A percentile compares a stretch with the other conserved stretches of the same genome.
Evolutionary conservation across 805 yeast genomes (phyloP).

Genomic region (Hermanozyma aechmeae): DNA sequence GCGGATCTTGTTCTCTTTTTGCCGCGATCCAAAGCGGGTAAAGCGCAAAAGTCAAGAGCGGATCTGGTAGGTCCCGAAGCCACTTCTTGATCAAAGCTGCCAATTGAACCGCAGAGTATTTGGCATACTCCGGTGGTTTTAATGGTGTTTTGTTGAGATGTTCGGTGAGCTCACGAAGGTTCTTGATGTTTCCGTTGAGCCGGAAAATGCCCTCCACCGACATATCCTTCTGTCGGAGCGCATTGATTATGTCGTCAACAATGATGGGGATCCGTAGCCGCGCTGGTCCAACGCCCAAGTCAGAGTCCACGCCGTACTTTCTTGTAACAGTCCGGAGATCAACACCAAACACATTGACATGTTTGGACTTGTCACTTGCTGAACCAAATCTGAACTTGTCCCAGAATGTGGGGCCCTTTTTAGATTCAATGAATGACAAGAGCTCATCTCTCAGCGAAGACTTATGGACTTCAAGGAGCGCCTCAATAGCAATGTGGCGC

Average conservation of each 20-base stretch:
- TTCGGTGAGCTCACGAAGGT: slow-evolving; percentile 63
- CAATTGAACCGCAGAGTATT: slow-evolving; percentile 80
- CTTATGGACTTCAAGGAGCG: slow-evolving; percentile 27
- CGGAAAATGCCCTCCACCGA: slow-evolving; percentile 95
- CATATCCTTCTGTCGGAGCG: slow-evolving; percentile 84
- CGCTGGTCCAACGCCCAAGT: slow-evolving; percentile 74
- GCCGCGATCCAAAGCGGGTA: slow-evolving; percentile 74
- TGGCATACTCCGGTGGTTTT: slow-evolving; percentile 57
- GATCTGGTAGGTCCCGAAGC: slow-evolving; percentile 87
- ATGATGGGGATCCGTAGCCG: slow-evolving; percentile 75
- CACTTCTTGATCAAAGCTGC: slow-evolving; percentile 91
- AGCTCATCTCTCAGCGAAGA: slow-evolving; percentile 26
- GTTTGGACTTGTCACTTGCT: slow-evolving; percentile 15
- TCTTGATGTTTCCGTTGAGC: slow-evolving; percentile 88
- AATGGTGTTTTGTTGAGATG: slow-evolving; percentile 67
- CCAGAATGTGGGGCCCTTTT: slow-evolving; percentile 42
- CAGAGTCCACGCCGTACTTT: slow-evolving; percentile 74
- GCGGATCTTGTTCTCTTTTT: slow-evolving; percentile 40
- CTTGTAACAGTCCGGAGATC: slow-evolving; percentile 62
- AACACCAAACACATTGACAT: slow-evolving; percentile 58
- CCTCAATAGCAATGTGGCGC: slow-evolving; percentile 50
- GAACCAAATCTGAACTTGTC: slow-evolving; percentile 35
- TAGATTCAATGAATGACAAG: slow-evolving; percentile 31
- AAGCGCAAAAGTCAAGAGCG: slow-evolving; percentile 67
- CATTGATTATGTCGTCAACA: slow-evolving; percentile 75